These are phyloP conservation scores for Murraya koenigii DNA, from an alignment of 345 rosid species.

Conservation along the genomic window DNA sequence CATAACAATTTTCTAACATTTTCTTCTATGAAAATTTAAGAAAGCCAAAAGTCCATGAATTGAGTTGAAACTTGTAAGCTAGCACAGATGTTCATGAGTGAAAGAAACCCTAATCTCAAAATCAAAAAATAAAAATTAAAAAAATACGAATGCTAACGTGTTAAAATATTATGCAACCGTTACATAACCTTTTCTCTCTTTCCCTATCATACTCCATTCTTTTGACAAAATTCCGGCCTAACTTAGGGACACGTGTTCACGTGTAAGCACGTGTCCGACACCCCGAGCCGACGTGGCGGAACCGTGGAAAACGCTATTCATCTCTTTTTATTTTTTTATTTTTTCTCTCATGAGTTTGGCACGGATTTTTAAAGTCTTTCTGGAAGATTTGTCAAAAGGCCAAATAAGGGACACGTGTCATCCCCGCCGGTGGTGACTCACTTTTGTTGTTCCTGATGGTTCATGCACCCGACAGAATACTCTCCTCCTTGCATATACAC, in stretches of 20 bases:
- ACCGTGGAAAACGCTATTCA: slow-evolving; percentile 24
- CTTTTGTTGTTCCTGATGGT: slow-evolving; percentile 27
- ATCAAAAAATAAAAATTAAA: not conserved
- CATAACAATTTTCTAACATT: not conserved
- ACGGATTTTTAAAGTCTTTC: not conserved
- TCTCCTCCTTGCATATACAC: no score
- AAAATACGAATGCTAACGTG: slow-evolving; percentile 20
- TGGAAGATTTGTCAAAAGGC: slow-evolving; percentile 2
- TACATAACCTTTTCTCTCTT: not conserved
- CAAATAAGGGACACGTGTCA: slow-evolving; percentile 30
- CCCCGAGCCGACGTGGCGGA: slow-evolving; percentile 16
- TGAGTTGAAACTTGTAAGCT: slow-evolving; percentile 1
- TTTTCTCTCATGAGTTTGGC: not conserved
- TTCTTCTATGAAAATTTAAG: not conserved
- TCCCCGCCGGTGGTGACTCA: slow-evolving; percentile 2
- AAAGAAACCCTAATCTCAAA: slow-evolving; percentile 48
- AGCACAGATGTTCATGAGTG: slow-evolving; percentile 38
- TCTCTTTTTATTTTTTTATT: no score
- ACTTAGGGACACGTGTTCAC: slow-evolving; percentile 23
- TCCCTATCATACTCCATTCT: not conserved
- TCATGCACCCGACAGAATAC: slow-evolving; percentile 35
- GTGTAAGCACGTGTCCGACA: slow-evolving; percentile 24
- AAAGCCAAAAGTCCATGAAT: not conserved
- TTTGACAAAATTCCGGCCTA: slow-evolving; percentile 36
- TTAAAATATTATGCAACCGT: not conserved